A percentile compares a stretch with the other conserved stretches of the same genome.
These are phyloP conservation scores for Theobroma cacao DNA, from an alignment of 345 rosid genomes.

Conservation along the genomic window DNA sequence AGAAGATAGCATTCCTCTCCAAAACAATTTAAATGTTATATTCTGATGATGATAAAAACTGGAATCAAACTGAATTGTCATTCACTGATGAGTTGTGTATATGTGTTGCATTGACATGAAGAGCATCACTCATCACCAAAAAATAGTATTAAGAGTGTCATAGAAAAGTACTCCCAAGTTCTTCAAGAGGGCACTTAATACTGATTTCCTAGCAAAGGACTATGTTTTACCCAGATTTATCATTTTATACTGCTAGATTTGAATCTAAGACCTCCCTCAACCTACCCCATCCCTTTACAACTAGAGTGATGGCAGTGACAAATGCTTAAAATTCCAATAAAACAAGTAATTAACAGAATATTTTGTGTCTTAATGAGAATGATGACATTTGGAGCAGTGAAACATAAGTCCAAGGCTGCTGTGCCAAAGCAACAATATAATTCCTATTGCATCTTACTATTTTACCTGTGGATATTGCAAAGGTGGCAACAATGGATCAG, in stretches of 20 bases:
- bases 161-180: background rate
- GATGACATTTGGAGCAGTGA: background rate
- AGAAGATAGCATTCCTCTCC: background rate
- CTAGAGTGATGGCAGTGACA: background rate
- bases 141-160: background rate
- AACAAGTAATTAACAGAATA: background rate
- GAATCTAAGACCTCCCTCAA: background rate
- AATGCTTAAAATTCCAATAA: background rate
- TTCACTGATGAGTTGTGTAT: background rate
- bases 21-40: background rate
- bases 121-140: slow-evolving; percentile 1
- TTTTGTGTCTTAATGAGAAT: background rate
- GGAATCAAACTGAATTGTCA: background rate
- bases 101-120: background rate
- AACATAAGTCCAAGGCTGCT: background rate
- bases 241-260: background rate
- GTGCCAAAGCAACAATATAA: background rate
- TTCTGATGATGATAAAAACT: background rate
- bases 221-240: background rate
- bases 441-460: background rate
- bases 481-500: slow-evolving; percentile 57
- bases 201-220: background rate
- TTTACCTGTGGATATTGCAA: slow-evolving; percentile 43
- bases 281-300: background rate
- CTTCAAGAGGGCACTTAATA: background rate